These are phyloP conservation scores for Monosiga brevicollis DNA, from an alignment of 78 protist genomes.

Conservation along the genomic window DNA sequence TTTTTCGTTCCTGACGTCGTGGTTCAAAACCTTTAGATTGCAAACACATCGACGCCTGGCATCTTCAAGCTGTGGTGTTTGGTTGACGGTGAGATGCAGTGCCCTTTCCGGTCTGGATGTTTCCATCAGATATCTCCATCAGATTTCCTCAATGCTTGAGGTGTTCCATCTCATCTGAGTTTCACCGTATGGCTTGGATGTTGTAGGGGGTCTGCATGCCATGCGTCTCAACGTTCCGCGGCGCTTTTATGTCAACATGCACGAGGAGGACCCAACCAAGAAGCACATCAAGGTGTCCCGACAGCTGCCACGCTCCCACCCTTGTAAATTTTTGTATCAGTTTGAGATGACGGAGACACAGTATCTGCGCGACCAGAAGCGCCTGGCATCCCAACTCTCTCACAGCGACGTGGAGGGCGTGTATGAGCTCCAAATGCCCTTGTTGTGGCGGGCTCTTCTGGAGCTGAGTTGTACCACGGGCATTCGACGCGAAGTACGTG, in stretches of 20 bases:
- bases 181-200: too few relatives aligned
- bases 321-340: slow-evolving; percentile 19
- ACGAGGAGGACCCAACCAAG: not conserved
- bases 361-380: not conserved
- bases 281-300: not conserved
- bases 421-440: slow-evolving; percentile 67
- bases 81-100: not conserved
- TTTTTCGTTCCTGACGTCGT: too few relatives aligned
- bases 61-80: slow-evolving; percentile 20
- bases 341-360: not conserved
- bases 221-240: slow-evolving; percentile 55
- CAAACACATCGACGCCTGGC: slow-evolving; percentile 12
- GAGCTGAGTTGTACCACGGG: slow-evolving; percentile 32
- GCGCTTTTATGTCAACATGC: slow-evolving; percentile 56
- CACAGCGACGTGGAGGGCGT: slow-evolving; percentile 71
- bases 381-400: not conserved
- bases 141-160: not conserved
- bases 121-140: not conserved
- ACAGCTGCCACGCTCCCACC: slow-evolving; percentile 1
- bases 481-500: not conserved
- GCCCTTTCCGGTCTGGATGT: not conserved
- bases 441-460: slow-evolving; percentile 49
- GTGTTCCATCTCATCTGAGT: too few relatives aligned
- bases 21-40: slow-evolving; percentile 3
- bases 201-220: too few relatives aligned